A percentile compares a stretch with the other conserved stretches of the same genome.
phyloP scores from a whole-genome alignment of 495 filamentous ascomycete genomes.

The Aspergillus diversus region DNA sequence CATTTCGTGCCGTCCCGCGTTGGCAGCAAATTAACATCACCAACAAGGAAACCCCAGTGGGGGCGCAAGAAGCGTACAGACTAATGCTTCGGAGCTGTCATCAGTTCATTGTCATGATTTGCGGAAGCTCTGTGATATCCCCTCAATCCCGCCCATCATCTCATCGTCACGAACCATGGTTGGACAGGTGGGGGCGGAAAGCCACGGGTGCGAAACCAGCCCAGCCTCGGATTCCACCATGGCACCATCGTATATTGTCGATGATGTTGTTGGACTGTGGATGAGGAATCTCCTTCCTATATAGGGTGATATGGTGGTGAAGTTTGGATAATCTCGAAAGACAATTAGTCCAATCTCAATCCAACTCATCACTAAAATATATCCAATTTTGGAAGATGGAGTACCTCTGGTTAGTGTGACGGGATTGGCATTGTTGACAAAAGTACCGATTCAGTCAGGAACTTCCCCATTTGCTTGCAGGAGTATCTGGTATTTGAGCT shows the following conservation, averaged over 20 bases:
- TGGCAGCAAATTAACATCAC: not conserved
- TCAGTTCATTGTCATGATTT: constrained; percentile 9
- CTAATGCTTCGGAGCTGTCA: not conserved
- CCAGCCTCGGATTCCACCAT: not conserved
- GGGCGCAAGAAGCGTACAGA: not conserved
- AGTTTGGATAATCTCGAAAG: not conserved
- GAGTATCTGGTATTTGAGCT: not conserved
- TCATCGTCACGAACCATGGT: constrained; percentile 8
- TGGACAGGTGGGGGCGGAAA: not conserved
- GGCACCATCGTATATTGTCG: not conserved
- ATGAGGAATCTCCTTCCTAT: not conserved
- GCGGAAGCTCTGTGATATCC: constrained; percentile 4
- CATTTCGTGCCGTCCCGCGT: constrained; percentile 17
- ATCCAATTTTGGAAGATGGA: too few species aligned
- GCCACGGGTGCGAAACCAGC: not conserved
- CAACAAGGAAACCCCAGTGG: not conserved
- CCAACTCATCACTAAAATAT: too few species aligned
- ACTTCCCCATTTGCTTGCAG: not conserved
- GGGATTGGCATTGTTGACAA: not conserved
- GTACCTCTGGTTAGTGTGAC: too few species aligned
- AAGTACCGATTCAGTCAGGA: not conserved
- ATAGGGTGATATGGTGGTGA: not conserved
- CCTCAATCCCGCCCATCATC: constrained; percentile 6
- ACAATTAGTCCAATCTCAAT: too few species aligned
- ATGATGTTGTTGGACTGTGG: not conserved